A percentile compares a stretch with the other conserved stretches of the same genome.
Evolutionary conservation across 75 land plant genomes (phyloP).

Genomic region (Selaginella tamariscina): DNA sequence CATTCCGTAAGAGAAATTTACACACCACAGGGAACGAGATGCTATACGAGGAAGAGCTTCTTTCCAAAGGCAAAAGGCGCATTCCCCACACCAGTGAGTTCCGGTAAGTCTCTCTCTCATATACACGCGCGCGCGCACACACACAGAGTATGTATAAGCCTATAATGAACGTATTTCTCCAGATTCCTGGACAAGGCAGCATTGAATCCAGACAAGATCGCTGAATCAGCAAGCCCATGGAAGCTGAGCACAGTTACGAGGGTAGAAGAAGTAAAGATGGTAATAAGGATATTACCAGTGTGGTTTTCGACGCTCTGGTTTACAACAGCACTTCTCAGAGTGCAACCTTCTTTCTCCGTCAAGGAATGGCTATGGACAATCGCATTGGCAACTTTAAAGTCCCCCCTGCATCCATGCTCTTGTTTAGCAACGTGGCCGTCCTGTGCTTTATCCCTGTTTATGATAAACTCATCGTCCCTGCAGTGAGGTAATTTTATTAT

Average conservation of each 20-base stretch:
- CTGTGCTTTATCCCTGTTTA: no score
- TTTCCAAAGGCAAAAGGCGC: constrained; percentile 10
- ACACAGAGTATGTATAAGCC: not conserved
- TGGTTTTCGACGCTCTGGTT: no score
- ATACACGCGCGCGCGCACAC: not conserved
- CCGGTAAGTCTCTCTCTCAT: constrained; percentile 22
- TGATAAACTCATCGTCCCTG: no score
- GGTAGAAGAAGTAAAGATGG: constrained; percentile 42
- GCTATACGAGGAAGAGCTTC: constrained; percentile 29
- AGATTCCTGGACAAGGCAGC: no score
- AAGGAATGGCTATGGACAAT: no score
- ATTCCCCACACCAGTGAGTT: constrained; percentile 28
- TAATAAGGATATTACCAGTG: constrained; percentile 32
- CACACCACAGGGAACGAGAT: constrained; percentile 19
- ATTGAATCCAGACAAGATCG: constrained; percentile 20
- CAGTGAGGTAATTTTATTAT: no score
- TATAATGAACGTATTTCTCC: no score
- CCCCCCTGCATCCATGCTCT: no score
- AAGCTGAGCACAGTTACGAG: constrained; percentile 34
- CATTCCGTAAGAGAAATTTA: constrained; percentile 29
- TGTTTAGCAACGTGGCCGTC: no score
- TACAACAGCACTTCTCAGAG: no score
- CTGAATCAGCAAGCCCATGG: constrained; percentile 32
- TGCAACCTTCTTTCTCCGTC: no score
- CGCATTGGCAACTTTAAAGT: no score